Evolutionary conservation across 2,329 filamentous ascomycete species (phyloP).

Genomic region (Beauveria sp.): DNA sequence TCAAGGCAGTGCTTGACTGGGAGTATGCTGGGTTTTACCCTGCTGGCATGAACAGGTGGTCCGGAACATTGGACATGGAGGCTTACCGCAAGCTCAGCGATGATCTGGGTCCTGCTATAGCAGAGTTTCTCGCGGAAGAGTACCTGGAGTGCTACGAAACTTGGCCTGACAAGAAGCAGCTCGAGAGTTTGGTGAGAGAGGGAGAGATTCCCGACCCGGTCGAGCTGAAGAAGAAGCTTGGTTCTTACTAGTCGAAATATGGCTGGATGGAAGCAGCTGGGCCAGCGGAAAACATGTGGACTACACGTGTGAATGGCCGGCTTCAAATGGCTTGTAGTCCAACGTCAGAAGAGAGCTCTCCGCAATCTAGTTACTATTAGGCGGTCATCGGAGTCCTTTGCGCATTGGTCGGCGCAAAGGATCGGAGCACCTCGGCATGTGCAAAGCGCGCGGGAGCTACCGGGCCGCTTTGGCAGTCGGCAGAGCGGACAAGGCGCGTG

Average conservation of each 20-base stretch:
- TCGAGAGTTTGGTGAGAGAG: background rate
- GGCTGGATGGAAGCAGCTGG: background rate
- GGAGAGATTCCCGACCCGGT: background rate
- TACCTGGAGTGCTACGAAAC: conserved; percentile 13
- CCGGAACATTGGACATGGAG: conserved; percentile 8
- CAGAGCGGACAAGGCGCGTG: too few relatives aligned
- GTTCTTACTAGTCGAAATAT: background rate
- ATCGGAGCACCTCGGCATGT: conserved; percentile 8
- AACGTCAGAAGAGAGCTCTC: too few relatives aligned
- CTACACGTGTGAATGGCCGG: background rate
- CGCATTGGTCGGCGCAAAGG: background rate
- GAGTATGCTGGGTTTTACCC: conserved; percentile 14
- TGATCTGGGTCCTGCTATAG: conserved; percentile 2
- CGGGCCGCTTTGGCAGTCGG: background rate
- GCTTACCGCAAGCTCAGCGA: background rate
- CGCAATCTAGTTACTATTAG: too few relatives aligned
- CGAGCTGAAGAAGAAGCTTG: background rate
- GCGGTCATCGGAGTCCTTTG: background rate
- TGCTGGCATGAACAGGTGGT: conserved; percentile 13
- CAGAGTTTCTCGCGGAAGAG: conserved; percentile 9
- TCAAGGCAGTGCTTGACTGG: conserved; percentile 14
- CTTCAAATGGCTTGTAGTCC: background rate
- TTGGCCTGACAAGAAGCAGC: background rate
- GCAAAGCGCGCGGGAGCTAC: conserved; percentile 2
- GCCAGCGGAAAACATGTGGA: background rate